These are phyloP conservation scores for Tylopilus rubrobrunneus DNA, from an alignment of 768 basidiomycete species.

Conservation along the genomic window DNA sequence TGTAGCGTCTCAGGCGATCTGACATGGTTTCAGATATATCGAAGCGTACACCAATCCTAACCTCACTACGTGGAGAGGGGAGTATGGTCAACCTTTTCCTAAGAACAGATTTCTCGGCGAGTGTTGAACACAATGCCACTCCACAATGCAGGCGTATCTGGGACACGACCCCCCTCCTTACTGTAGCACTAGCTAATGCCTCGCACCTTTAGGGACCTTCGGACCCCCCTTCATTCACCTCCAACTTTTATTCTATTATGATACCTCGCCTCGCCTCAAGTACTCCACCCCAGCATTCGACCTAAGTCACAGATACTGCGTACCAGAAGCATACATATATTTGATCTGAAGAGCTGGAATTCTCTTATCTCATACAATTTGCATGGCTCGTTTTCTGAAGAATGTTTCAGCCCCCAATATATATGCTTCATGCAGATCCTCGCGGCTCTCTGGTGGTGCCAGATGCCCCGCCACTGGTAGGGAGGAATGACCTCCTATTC, in stretches of 20 bases:
- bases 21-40: conserved; percentile 40
- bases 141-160: neutral
- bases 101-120: conserved; percentile 45
- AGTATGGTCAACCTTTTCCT: conserved; percentile 45
- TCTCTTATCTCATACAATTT: neutral
- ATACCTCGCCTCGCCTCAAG: neutral
- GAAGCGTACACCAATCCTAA: conserved; percentile 69
- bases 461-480: neutral
- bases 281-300: too few relatives aligned
- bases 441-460: conserved; percentile 6
- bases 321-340: neutral
- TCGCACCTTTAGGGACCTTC: neutral
- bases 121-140: conserved; percentile 27
- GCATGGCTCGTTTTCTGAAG: neutral
- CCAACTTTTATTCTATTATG: neutral
- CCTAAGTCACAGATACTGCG: too few relatives aligned
- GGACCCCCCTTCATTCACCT: neutral
- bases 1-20: neutral
- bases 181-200: neutral
- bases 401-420: neutral
- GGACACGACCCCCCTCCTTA: neutral
- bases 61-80: conserved; percentile 41
- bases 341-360: neutral
- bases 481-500: conserved; percentile 51
- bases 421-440: neutral